These are phyloP conservation scores for Rhizophagus prolifer DNA, from an alignment of 192 early-diverging fungal genomes.

Conservation along the genomic window DNA sequence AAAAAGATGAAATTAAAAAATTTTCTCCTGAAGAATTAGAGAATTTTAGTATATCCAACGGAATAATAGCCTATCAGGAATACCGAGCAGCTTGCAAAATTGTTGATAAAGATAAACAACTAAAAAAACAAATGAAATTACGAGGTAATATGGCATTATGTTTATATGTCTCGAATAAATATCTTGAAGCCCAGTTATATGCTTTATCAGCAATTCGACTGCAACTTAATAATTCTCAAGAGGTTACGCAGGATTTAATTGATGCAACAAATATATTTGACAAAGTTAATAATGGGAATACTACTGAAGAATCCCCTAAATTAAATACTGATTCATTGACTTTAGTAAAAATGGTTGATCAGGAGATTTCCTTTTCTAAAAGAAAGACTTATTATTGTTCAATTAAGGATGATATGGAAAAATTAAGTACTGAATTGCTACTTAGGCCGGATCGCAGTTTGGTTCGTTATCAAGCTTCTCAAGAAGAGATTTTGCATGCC, in stretches of 20 bases:
- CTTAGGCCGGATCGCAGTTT: background rate
- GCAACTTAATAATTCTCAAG: background rate
- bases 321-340: background rate
- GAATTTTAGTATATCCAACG: background rate
- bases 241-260: background rate
- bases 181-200: background rate
- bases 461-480: background rate
- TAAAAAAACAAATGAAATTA: slow-evolving; percentile 9
- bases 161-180: background rate
- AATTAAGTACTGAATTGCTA: background rate
- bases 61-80: background rate
- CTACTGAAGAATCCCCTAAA: background rate
- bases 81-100: slow-evolving; percentile 8
- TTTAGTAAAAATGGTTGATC: background rate
- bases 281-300: background rate
- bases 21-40: background rate
- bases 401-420: background rate
- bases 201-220: slow-evolving; percentile 14
- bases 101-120: background rate
- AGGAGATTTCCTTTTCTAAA: background rate
- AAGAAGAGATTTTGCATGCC: background rate
- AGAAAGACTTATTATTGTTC: background rate
- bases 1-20: background rate
- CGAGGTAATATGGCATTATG: slow-evolving; percentile 10
- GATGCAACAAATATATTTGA: slow-evolving; percentile 8